phyloP scores from a whole-genome alignment of 1,139 yeast species.

The Protomyces lactucae-debilis region DNA sequence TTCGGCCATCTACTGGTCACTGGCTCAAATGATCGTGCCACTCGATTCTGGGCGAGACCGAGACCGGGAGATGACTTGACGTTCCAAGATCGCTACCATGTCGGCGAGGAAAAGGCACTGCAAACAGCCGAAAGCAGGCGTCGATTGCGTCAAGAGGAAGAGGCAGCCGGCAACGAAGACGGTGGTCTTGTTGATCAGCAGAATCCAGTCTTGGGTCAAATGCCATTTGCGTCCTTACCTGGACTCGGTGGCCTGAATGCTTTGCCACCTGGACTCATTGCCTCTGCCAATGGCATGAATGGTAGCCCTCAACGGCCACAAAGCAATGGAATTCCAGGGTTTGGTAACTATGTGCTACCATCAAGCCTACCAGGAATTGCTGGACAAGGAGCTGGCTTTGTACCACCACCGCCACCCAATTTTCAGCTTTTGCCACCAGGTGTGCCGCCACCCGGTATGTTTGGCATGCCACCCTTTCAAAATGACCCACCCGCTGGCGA shows the following conservation, averaged over 20 bases:
- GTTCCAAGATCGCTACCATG: conserved; percentile 71
- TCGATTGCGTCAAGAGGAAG: not conserved
- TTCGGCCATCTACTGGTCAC: conserved; percentile 85
- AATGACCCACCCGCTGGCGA: not conserved
- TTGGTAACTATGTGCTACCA: not conserved
- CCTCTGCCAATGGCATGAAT: not conserved
- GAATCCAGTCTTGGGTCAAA: conserved; percentile 7
- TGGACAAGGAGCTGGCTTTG: not conserved
- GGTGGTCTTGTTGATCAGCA: conserved; percentile 23
- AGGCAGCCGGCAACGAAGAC: conserved; percentile 19
- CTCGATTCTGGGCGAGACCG: conserved; percentile 93
- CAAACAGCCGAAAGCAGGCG: conserved; percentile 5
- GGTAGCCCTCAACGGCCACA: not conserved
- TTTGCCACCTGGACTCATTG: not conserved
- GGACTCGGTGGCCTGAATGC: conserved; percentile 16
- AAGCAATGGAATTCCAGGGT: conserved; percentile 11
- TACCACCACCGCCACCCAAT: not conserved
- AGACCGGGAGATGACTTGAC: conserved; percentile 85
- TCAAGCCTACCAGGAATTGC: not conserved
- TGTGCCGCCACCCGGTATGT: not conserved
- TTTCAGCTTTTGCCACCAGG: not conserved
- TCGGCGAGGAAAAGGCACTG: conserved; percentile 30
- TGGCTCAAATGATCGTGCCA: conserved; percentile 89
- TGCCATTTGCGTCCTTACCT: not conserved
- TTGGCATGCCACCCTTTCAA: not conserved